Evolutionary conservation across 2,329 filamentous ascomycete species (phyloP).

Genomic region (Xylariaceae sp.): DNA sequence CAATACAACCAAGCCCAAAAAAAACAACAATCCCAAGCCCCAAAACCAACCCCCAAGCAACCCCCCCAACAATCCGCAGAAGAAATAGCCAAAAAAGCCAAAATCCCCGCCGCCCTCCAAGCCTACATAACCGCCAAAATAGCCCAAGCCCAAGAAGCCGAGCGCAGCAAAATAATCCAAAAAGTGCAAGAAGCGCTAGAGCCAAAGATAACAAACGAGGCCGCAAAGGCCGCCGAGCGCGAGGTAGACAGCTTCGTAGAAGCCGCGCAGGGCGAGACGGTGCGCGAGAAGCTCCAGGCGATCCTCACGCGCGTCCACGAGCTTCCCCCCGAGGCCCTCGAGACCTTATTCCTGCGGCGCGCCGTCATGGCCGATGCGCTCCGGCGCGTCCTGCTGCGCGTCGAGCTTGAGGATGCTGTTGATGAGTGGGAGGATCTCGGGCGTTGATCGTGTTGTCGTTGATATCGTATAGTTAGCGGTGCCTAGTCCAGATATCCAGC

Average conservation of each 20-base stretch:
- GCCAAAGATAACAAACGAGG: no score
- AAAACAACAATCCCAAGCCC: no score
- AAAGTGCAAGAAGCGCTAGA: no score
- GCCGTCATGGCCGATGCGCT: slow-evolving; percentile 1
- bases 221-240: slow-evolving; percentile 2
- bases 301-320: slow-evolving; percentile 2
- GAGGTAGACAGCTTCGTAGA: slow-evolving; percentile 3
- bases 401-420: slow-evolving; percentile 2
- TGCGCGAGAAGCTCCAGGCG: slow-evolving; percentile 6
- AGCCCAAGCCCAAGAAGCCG: no score
- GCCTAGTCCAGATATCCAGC: no score
- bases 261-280: background rate
- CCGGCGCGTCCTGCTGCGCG: slow-evolving; percentile 1
- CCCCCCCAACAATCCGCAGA: no score
- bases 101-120: no score
- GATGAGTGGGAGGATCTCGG: slow-evolving; percentile 10
- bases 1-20: no score
- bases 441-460: background rate
- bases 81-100: no score
- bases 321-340: background rate
- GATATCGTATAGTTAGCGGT: background rate
- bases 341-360: slow-evolving; percentile 10
- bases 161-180: no score
- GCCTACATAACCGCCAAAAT: no score
- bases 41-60: no score